A percentile compares a stretch with the other conserved stretches of the same genome.
Conservation (phyloP, 805 yeast genomes). For the Blastobotrys robertii region DNA sequence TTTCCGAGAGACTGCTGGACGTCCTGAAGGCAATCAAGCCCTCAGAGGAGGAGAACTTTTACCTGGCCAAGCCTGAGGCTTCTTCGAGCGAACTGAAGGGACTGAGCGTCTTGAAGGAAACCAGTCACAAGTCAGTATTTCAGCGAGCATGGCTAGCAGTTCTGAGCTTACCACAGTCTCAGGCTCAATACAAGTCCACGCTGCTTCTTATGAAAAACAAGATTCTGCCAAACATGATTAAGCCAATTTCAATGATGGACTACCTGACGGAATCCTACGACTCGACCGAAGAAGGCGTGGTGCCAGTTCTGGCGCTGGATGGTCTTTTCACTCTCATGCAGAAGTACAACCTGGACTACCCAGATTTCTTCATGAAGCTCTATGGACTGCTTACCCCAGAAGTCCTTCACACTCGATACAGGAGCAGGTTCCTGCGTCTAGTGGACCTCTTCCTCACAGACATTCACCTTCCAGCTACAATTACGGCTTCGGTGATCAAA, state of each 20-base stretch:
- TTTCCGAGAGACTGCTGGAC: constrained; percentile 15
- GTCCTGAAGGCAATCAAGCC: constrained; percentile 16
- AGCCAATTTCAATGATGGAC: constrained; percentile 84
- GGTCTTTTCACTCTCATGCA: constrained; percentile 82
- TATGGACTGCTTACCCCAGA: constrained; percentile 72
- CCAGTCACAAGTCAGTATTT: constrained; percentile 50
- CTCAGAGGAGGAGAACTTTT: constrained; percentile 15
- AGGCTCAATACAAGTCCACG: constrained; percentile 56
- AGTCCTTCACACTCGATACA: constrained; percentile 64
- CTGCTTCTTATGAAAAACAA: constrained; percentile 70
- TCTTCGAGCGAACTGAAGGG: constrained; percentile 18
- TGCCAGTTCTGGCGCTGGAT: constrained; percentile 73
- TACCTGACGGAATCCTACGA: constrained; percentile 82
- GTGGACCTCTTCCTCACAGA: constrained; percentile 79
- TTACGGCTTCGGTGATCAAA: constrained; percentile 86
- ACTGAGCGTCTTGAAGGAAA: constrained; percentile 30
- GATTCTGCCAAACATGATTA: constrained; percentile 68
- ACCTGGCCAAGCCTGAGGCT: constrained; percentile 12
- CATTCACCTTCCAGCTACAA: constrained; percentile 72
- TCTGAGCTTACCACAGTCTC: constrained; percentile 37
- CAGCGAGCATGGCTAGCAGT: constrained; percentile 59
- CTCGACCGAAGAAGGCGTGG: constrained; percentile 36
- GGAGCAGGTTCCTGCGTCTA: constrained; percentile 81
- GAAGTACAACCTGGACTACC: constrained; percentile 77
- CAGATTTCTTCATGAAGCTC: constrained; percentile 75